phyloP scores from a whole-genome alignment of 1,284 basidiomycete genomes.

The Tausonia pullulans region DNA sequence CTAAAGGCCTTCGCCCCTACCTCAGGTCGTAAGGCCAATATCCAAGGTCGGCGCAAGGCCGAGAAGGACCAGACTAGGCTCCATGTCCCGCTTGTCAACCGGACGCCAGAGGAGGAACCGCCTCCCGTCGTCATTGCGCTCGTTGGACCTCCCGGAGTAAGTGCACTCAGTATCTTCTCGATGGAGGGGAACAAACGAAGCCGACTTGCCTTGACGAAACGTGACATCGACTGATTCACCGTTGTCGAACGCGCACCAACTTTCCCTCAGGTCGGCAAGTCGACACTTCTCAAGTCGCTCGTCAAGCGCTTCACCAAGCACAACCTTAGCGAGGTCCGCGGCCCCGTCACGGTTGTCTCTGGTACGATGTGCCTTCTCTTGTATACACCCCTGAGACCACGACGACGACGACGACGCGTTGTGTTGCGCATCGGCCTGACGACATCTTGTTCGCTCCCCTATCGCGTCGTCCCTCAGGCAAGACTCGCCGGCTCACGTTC shows the following conservation, averaged over 20 bases:
- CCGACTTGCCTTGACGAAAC: background rate
- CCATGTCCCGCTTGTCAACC: slow-evolving; percentile 90
- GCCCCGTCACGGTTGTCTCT: slow-evolving; percentile 88
- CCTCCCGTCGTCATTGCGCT: slow-evolving; percentile 95
- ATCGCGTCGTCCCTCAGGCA: slow-evolving; percentile 38
- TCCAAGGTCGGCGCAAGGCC: slow-evolving; percentile 77
- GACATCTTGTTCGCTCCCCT: background rate
- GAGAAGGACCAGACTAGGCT: slow-evolving; percentile 89
- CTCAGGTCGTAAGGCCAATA: slow-evolving; percentile 76
- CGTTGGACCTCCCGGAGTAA: slow-evolving; percentile 88
- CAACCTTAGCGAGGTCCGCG: slow-evolving; percentile 77
- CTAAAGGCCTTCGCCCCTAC: slow-evolving; percentile 72
- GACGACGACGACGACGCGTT: background rate
- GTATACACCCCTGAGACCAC: background rate
- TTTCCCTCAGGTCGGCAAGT: slow-evolving; percentile 61
- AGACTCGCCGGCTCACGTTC: slow-evolving; percentile 85
- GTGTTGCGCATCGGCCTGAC: background rate
- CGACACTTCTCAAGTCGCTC: slow-evolving; percentile 83
- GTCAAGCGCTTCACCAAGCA: slow-evolving; percentile 92
- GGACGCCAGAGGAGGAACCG: slow-evolving; percentile 82
- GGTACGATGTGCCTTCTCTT: slow-evolving; percentile 22
- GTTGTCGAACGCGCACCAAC: background rate
- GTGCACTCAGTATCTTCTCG: slow-evolving; percentile 16
- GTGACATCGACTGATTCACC: background rate
- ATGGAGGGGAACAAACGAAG: background rate